Evolutionary conservation across 2,329 filamentous ascomycete genomes (phyloP), one percentile per base, ranked within the genome.

Genomic region (Verruconis gallopava): DNA sequence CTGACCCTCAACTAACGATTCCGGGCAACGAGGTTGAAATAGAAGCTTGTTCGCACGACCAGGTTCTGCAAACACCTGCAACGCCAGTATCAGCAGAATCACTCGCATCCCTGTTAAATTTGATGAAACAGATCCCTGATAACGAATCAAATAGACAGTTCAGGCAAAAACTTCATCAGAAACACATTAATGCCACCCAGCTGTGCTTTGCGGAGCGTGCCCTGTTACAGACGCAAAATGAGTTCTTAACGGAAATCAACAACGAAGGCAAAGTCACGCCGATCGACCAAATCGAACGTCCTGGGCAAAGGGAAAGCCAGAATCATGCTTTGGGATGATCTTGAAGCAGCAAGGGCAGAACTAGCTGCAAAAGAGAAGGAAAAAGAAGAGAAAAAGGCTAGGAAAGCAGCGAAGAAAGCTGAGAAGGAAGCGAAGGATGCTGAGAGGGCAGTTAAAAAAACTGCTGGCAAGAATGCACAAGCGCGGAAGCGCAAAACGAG

Each of bases 211-310:
- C 33, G 17, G 33, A 36, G 18, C 33, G 33, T 36, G 33, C 6
- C 33, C 33, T 36, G 6, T 36, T 36, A 19, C 33, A 36, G 18
- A 36, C 15, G 11, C 18, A 36, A 17, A 36, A 36, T 36, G 6
- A 36, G 17, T 36, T 36, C 18, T 19, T 36, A 36, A 36, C 15
- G 13, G 33, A 36, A 17, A n/a, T 36, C 18, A 36, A 36, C 33
- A 36, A 36, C 15, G 33, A 36, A 36, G 15, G 33, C 33, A 36
- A 36, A 36, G 33, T 17, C 33, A n/a, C 33, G 18, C 33, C 33
- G 33, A 15, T 36, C 33, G 33, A 15, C 33, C 33, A 36, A 36
- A 36, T 19, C 33, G 25, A 36, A 36, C 15, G 15, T 36, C 33
- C 6, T 36, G 6, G 25, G 25, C 11, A 30, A 30, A 30, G 33